These are phyloP conservation scores for Histomonas meleagridis DNA, from an alignment of 208 protist genomes.

Conservation along the genomic window DNA sequence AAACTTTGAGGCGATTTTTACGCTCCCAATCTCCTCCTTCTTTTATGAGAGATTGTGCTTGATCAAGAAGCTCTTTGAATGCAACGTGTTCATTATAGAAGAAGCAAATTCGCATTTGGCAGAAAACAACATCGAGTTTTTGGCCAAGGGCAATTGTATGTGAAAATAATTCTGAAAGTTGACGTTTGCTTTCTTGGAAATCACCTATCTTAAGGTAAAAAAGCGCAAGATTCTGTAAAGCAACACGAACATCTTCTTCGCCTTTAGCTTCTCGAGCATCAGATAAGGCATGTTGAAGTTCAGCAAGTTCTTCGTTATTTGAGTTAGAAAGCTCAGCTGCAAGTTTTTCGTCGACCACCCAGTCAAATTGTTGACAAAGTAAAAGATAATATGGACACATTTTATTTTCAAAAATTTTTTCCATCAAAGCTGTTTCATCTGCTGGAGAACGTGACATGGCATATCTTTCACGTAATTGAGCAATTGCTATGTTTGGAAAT, in stretches of 20 bases:
- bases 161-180: background rate
- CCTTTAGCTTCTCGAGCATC: background rate
- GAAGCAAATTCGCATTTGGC: background rate
- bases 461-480: background rate
- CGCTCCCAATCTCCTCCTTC: slow-evolving; percentile 28
- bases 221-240: background rate
- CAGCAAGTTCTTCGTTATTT: background rate
- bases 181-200: background rate
- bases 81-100: background rate
- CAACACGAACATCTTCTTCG: slow-evolving; percentile 18
- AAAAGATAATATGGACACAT: background rate
- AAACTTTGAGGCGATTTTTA: slow-evolving; percentile 18
- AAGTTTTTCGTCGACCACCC: background rate
- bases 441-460: background rate
- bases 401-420: background rate
- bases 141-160: slow-evolving; percentile 15
- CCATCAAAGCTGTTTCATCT: background rate
- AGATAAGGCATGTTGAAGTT: background rate
- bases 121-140: slow-evolving; percentile 35
- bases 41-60: slow-evolving; percentile 12
- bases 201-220: background rate
- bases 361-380: background rate
- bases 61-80: slow-evolving; percentile 22
- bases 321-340: background rate
- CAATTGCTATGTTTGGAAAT: background rate